Base-by-base conservation (phyloP, 2,329 filamentous ascomycete genomes). In the Rugonectria rugulosa region DNA sequence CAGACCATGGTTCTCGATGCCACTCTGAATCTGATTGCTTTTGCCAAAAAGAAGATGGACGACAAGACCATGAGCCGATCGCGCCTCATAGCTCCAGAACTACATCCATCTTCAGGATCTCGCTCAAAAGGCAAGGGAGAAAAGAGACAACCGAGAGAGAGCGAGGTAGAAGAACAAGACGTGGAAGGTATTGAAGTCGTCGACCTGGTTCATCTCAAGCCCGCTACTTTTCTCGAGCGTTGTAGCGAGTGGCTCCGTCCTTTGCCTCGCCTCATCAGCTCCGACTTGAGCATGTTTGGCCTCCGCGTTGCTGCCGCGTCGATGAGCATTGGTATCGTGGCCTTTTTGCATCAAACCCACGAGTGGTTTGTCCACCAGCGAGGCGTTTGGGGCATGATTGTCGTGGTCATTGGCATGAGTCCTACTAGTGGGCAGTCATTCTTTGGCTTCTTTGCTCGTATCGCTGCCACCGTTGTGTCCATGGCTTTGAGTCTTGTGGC, bases 321-420 rank as follows among this genome's bases (percentile, higher is more conserved):
- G 11, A 26, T 59, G 5, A 52, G 46, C 5, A 42, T 59, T 32
- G 56, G 52, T 5, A 34, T 59, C 24, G 48, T 59, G 10, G 56
- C 56, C 12, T 59, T 56, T 17, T 24, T 59, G 32, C 36, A 47
- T 6, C 36, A 56, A 26, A 52, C 52, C 4, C 53, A 59, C 21
- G 46, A 47, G 2, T 59, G 51, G 5, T 59, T 59, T 3, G 14
- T 56, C 21, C 52, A 32, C 12, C 56, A 59, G n/a, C 46, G 56
- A 24, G 52, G 52, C 8, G 46, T 56, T 17, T 59, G 56, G 56
- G 56, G 41, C 26, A 59, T 48, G 38, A 59, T 59, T 41, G 52
- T 56, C 6, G 44, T 59, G 21, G 52, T 56, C 17, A 51, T 59
- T 11, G 56, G 56, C 8, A 59, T 59, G 56, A 51, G 56, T 15